Percentiles rank a stretch among this genome's conserved stretches.
Evolutionary conservation across 2,329 filamentous ascomycete species (phyloP).

Genomic region (Alternaria angustiovoidea): DNA sequence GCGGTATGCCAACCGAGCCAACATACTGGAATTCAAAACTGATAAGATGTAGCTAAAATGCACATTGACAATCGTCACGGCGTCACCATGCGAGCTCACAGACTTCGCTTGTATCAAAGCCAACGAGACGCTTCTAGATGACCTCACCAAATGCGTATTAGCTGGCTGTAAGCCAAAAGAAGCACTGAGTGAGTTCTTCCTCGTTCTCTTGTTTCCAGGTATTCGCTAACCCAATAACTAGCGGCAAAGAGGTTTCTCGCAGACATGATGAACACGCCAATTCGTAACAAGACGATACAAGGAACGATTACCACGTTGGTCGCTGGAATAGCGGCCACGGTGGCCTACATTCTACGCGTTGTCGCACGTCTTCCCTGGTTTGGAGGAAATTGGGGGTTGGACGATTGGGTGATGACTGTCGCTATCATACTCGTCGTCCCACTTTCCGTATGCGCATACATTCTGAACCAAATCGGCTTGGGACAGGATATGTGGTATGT

Average conservation of each 20-base stretch:
- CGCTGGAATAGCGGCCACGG: conserved; percentile 44
- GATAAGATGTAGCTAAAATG: conserved; percentile 27
- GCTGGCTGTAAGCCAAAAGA: conserved; percentile 34
- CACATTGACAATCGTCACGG: conserved; percentile 26
- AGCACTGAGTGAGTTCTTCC: conserved; percentile 33
- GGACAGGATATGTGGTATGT: conserved; percentile 63
- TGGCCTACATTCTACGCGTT: conserved; percentile 45
- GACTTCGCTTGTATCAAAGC: conserved; percentile 35
- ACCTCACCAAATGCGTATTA: conserved; percentile 32
- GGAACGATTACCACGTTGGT: conserved; percentile 47
- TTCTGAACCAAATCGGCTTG: conserved; percentile 51
- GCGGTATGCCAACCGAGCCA: conserved; percentile 9
- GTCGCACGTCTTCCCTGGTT: conserved; percentile 45
- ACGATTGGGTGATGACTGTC: conserved; percentile 50
- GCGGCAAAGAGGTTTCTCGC: conserved; percentile 51
- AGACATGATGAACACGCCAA: conserved; percentile 43
- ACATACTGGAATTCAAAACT: not conserved
- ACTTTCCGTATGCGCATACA: conserved; percentile 20
- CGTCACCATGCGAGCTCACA: conserved; percentile 35
- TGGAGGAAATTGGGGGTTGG: conserved; percentile 49
- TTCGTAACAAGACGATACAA: conserved; percentile 47
- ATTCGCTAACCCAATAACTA: not conserved
- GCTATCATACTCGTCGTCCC: conserved; percentile 24
- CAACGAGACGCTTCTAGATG: conserved; percentile 25
- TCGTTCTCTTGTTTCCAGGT: not conserved